Conservation (phyloP, 2,329 filamentous ascomycete species). For the Paraconiothyrium brasiliense region DNA sequence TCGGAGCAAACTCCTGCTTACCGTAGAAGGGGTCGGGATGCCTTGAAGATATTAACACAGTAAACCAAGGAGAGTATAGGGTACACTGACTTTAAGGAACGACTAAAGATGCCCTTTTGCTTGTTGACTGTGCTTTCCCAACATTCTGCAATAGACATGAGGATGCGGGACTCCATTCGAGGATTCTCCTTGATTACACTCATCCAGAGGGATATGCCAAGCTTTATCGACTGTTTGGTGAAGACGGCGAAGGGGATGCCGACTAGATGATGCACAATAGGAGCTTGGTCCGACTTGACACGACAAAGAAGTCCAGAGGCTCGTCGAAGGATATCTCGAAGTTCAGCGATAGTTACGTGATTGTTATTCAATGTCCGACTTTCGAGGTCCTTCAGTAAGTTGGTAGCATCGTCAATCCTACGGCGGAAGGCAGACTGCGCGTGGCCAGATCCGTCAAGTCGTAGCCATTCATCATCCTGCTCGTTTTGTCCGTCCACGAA, state of each 20-base stretch:
- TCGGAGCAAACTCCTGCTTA: conserved; percentile 91
- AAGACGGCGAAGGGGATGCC: conserved; percentile 93
- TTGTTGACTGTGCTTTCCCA: conserved; percentile 87
- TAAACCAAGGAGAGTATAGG: not conserved
- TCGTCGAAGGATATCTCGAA: conserved; percentile 82
- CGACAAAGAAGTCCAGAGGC: conserved; percentile 88
- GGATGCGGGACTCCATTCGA: conserved; percentile 82
- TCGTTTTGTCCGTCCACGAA: conserved; percentile 80
- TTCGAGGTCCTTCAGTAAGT: conserved; percentile 76
- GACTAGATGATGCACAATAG: conserved; percentile 87
- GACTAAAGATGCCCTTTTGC: conserved; percentile 82
- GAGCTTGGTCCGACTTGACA: conserved; percentile 76
- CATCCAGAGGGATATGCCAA: conserved; percentile 95
- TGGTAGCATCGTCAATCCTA: conserved; percentile 62
- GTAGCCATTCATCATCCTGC: conserved; percentile 69
- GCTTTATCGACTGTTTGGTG: conserved; percentile 92
- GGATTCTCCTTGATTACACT: conserved; percentile 97
- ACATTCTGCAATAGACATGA: conserved; percentile 86
- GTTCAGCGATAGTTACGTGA: conserved; percentile 74
- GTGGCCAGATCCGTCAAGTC: conserved; percentile 55
- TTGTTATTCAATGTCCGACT: conserved; percentile 74
- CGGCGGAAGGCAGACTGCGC: conserved; percentile 38
- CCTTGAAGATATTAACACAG: conserved; percentile 45
- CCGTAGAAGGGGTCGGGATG: conserved; percentile 89
- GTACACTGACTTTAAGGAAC: conserved; percentile 66